These are phyloP conservation scores for Saxophila tyrrhenica DNA, from an alignment of 495 filamentous ascomycete species.

Conservation along the genomic window DNA sequence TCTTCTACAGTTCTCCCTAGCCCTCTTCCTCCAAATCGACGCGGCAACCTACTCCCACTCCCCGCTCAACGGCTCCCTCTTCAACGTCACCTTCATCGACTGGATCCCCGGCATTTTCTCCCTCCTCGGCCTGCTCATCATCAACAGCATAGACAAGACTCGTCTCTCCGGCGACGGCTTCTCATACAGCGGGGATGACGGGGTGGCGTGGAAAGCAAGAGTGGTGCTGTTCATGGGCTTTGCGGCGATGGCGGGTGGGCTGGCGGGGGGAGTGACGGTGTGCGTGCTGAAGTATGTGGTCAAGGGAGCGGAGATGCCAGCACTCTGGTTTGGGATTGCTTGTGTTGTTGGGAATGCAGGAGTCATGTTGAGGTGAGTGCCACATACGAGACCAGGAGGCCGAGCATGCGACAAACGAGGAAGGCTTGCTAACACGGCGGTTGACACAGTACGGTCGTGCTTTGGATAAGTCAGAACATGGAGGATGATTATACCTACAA, in stretches of 20 bases:
- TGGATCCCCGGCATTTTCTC: constrained; percentile 98
- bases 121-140: constrained; percentile 90
- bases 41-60: constrained; percentile 78
- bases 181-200: constrained; percentile 63
- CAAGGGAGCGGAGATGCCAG: constrained; percentile 63
- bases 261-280: constrained; percentile 83
- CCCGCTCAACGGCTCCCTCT: constrained; percentile 58
- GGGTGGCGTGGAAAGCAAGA: constrained; percentile 91
- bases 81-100: constrained; percentile 93
- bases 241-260: constrained; percentile 82
- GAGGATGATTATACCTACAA: constrained; percentile 99
- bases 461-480: constrained; percentile 98
- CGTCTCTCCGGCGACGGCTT: constrained; percentile 76
- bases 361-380: constrained; percentile 72
- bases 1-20: constrained; percentile 73
- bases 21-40: constrained; percentile 94
- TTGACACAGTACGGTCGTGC: constrained; percentile 59
- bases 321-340: constrained; percentile 84
- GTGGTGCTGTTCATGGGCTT: constrained; percentile 95
- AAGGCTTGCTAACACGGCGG: constrained; percentile 22
- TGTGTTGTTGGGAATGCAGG: constrained; percentile 81
- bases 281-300: constrained; percentile 89
- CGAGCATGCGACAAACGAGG: too few relatives aligned
- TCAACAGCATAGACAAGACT: constrained; percentile 95
- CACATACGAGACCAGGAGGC: background rate